Evolutionary conservation across 768 basidiomycete species (phyloP).

Genomic region (Arthromyces matolae): DNA sequence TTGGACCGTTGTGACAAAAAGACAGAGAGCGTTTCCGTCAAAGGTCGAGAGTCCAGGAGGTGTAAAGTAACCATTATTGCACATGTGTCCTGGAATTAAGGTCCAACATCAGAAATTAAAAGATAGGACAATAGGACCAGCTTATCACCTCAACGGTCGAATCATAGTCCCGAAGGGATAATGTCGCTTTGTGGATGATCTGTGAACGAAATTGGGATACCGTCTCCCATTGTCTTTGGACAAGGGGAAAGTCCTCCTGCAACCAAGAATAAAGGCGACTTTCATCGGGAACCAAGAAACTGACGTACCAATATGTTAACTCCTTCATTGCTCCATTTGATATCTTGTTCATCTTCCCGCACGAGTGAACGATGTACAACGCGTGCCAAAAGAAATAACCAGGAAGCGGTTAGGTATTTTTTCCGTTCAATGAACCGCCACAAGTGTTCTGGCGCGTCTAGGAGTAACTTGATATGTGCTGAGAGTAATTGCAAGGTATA

Average conservation of each 20-base stretch:
- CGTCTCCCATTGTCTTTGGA: conserved; percentile 91
- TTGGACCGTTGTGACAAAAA: conserved; percentile 71
- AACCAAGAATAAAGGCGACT: not conserved
- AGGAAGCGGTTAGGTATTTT: conserved; percentile 78
- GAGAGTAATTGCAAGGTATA: conserved; percentile 70
- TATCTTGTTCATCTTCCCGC: conserved; percentile 60
- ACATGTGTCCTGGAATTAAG: conserved; percentile 75
- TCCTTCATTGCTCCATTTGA: conserved; percentile 53
- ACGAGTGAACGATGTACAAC: conserved; percentile 79
- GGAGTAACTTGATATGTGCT: conserved; percentile 85
- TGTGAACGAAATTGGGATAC: conserved; percentile 84
- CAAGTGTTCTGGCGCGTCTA: conserved; percentile 89
- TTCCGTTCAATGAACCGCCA: conserved; percentile 85
- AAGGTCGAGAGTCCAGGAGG: conserved; percentile 82
- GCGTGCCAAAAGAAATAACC: conserved; percentile 81
- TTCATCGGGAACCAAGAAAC: not conserved
- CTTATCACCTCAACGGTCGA: conserved; percentile 49
- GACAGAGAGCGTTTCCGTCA: conserved; percentile 66
- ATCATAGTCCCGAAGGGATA: conserved; percentile 64
- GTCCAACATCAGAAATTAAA: not conserved
- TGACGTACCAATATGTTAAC: conserved; percentile 58
- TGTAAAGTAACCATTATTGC: conserved; percentile 80
- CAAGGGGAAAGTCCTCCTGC: conserved; percentile 82
- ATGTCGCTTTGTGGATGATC: conserved; percentile 83
- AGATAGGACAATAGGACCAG: not conserved